Evolutionary conservation across 176 grass and related monocot genomes (phyloP).

Genomic region (Bromus sterilis): DNA sequence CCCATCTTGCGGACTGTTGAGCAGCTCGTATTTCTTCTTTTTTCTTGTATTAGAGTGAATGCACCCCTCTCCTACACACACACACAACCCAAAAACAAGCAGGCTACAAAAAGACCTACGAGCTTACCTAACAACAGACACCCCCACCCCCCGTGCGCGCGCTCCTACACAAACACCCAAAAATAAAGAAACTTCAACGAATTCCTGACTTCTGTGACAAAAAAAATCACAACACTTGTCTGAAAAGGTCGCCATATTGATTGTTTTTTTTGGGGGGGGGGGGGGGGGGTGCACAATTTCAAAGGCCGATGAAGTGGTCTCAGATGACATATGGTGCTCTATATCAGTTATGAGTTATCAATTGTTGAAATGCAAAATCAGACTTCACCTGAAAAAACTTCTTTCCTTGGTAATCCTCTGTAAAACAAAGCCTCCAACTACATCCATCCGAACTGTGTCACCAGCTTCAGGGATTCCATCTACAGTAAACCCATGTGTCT

Average conservation of each 20-base stretch:
- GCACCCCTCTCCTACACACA: too few relatives aligned
- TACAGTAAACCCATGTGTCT: conserved; percentile 53
- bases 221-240: not conserved
- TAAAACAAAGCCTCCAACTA: conserved; percentile 86
- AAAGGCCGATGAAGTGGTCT: not conserved
- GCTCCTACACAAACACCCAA: too few relatives aligned
- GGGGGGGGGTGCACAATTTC: not conserved
- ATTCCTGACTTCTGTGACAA: not conserved
- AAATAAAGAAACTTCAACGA: not conserved
- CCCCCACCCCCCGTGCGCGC: too few relatives aligned
- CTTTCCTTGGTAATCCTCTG: conserved; percentile 67
- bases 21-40: not conserved
- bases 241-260: not conserved
- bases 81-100: not conserved
- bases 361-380: not conserved
- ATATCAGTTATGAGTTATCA: not conserved
- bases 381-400: conserved; percentile 71
- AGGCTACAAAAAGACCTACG: not conserved
- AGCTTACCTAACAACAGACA: not conserved
- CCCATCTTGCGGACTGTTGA: not conserved
- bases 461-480: conserved; percentile 81
- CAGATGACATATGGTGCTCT: not conserved
- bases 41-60: not conserved
- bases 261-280: too few relatives aligned
- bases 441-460: conserved; percentile 66